Evolutionary conservation across 805 yeast species (phyloP), one percentile per base, ranked within the genome.

Genomic region (Kodamaea laetipori): DNA sequence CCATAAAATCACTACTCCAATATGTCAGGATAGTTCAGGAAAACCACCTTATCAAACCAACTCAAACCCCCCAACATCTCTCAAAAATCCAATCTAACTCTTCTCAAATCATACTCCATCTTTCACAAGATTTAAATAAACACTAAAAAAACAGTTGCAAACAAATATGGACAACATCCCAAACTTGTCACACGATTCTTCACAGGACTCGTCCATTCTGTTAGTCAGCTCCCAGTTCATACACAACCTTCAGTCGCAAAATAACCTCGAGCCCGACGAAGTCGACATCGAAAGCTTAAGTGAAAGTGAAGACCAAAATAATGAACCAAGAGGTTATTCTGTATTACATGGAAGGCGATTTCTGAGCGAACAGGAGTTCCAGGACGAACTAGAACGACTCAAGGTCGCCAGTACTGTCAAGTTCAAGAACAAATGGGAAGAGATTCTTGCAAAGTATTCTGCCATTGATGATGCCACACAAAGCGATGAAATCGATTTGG

Each of bases 401-500:
- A 62, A 66, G 44, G 47, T 47, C n/a, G 56, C 56, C 18, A 67
- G 67, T 49, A 55, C 56, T n/a, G 39, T 46, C 15, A 55, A 56
- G 43, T 65, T 67, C 41, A 46, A 48, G 27, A 31, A 37, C 28
- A 60, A 56, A 26, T 82, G 88, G 88, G 64, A 69, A 16, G 63
- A 67, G 10, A 78, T 83, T 21, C 71, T 83, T 6, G 58, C 69
- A 1, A 78, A 76, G 54, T 81, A 82, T 54, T 66, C 78, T 3
- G 43, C 48, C 3, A 72, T 78, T 38, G 72, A 72, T 39, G 74
- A 75, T 25, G 66, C 67, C 4, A 67, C 68, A 12, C 81, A 80
- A 41, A 83, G 86, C 28, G 90, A 82, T 56, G 70, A 81, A 17
- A 63, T 82, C n/a, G 90, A 86, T 56, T 54, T 86, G 16, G 55